Evolutionary conservation across 73 alveolate species (phyloP).

Genomic region (Paramecium bursaria): DNA sequence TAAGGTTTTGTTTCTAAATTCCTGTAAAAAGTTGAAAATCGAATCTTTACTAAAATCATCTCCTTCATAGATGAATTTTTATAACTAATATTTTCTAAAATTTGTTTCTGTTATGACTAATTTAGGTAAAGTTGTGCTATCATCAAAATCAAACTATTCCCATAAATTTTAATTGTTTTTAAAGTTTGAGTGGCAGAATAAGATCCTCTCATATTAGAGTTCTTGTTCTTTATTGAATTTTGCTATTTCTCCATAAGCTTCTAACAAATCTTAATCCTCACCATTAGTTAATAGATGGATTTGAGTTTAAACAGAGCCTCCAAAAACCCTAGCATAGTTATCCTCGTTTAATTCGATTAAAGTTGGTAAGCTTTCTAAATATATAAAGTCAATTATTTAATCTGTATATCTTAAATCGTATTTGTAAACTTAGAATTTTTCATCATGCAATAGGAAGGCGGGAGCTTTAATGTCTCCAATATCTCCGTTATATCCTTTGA

Average conservation of each 20-base stretch:
- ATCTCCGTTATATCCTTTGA: constrained; percentile 5
- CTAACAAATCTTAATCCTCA: not conserved
- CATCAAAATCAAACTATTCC: constrained; percentile 27
- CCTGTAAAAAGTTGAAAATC: constrained; percentile 3
- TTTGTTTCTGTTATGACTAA: constrained; percentile 50
- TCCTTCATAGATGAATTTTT: constrained; percentile 18
- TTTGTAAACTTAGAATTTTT: constrained; percentile 20
- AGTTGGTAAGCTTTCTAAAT: constrained; percentile 14
- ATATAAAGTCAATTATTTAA: constrained; percentile 32
- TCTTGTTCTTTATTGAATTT: constrained; percentile 5
- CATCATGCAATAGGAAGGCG: not conserved
- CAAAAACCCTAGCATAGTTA: constrained; percentile 50
- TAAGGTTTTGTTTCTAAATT: constrained; percentile 3
- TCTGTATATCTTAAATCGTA: constrained; percentile 44
- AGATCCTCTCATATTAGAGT: constrained; percentile 23
- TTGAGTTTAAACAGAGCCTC: constrained; percentile 35
- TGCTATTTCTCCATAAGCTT: constrained; percentile 3
- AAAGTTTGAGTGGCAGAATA: constrained; percentile 22
- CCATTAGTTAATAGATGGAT: constrained; percentile 12
- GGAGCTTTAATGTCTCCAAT: not conserved
- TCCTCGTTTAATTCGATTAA: constrained; percentile 32
- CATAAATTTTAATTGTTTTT: constrained; percentile 22
- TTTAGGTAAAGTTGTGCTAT: not conserved
- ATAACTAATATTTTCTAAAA: constrained; percentile 50
- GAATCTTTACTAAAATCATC: constrained; percentile 29